Conservation (phyloP, 1,284 basidiomycete species). For the Ganoderma lingzhi region DNA sequence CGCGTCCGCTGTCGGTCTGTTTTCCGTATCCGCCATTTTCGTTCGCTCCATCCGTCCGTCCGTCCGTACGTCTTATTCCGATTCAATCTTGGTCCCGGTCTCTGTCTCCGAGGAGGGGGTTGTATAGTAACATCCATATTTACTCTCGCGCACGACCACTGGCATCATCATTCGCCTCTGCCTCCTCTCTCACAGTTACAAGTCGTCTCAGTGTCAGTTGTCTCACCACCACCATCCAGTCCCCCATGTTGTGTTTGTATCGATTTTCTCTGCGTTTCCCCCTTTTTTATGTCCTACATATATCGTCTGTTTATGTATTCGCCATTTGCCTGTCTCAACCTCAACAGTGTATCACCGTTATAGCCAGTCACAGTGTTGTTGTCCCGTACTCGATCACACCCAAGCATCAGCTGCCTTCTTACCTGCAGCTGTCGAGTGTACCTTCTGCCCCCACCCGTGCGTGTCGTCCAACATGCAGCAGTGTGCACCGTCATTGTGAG, state of each 20-base stretch:
- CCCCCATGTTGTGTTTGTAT: constrained; percentile 7
- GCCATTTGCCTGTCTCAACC: neutral
- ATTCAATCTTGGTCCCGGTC: neutral
- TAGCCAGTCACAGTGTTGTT: neutral
- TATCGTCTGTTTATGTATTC: neutral
- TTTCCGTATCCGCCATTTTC: neutral
- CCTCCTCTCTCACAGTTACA: neutral
- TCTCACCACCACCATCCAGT: neutral
- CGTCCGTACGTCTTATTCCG: neutral
- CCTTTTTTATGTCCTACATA: neutral
- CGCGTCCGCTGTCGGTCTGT: neutral
- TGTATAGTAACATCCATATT: constrained; percentile 5
- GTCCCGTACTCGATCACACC: neutral
- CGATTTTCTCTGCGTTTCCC: neutral
- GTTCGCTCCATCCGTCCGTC: neutral
- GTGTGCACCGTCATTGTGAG: neutral
- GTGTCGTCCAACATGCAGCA: neutral
- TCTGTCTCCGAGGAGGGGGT: constrained; percentile 1
- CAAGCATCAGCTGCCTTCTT: neutral
- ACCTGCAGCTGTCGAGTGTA: no score
- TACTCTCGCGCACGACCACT: neutral
- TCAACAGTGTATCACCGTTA: neutral
- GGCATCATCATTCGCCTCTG: neutral
- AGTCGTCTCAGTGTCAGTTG: neutral
- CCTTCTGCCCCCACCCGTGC: neutral